Conservation (phyloP, 768 basidiomycete genomes). For the Grammothele lineata region DNA sequence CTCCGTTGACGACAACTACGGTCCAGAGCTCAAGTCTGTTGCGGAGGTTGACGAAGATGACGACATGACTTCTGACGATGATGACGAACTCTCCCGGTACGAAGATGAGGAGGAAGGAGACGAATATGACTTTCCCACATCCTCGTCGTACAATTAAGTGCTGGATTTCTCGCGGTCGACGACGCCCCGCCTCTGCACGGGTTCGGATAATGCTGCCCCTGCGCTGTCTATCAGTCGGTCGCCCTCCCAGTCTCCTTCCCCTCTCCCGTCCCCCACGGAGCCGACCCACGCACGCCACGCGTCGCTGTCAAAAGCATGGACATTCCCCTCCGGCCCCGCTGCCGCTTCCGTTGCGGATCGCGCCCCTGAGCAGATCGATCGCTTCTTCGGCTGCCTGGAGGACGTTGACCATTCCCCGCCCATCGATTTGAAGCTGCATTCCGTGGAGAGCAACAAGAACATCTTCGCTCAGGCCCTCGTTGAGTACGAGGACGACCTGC, state of each 20-base stretch:
- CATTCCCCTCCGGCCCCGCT: constrained; percentile 37
- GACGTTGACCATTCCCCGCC: constrained; percentile 48
- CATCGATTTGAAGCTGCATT: constrained; percentile 36
- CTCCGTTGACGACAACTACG: constrained; percentile 36
- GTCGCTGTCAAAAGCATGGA: constrained; percentile 67
- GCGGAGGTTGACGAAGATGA: constrained; percentile 48
- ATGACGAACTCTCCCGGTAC: constrained; percentile 58
- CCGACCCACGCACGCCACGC: constrained; percentile 29
- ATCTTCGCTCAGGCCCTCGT: constrained; percentile 52
- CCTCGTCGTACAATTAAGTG: constrained; percentile 27
- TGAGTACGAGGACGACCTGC: constrained; percentile 42
- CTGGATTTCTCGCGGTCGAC: constrained; percentile 25
- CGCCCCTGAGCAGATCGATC: constrained; percentile 53
- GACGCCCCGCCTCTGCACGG: constrained; percentile 26
- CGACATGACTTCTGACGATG: constrained; percentile 35
- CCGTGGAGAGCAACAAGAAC: constrained; percentile 51
- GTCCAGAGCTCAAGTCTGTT: constrained; percentile 44
- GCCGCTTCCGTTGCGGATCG: constrained; percentile 18
- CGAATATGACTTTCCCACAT: constrained; percentile 38
- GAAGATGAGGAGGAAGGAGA: constrained; percentile 74
- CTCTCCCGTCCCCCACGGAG: constrained; percentile 22
- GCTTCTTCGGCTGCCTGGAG: constrained; percentile 70
- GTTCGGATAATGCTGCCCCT: constrained; percentile 16
- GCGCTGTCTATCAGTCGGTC: constrained; percentile 22
- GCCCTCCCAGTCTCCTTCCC: constrained; percentile 27